A percentile compares a stretch with the other conserved stretches of the same genome.
Conservation (phyloP, 1,139 yeast species). For the Diutina rugosa region DNA sequence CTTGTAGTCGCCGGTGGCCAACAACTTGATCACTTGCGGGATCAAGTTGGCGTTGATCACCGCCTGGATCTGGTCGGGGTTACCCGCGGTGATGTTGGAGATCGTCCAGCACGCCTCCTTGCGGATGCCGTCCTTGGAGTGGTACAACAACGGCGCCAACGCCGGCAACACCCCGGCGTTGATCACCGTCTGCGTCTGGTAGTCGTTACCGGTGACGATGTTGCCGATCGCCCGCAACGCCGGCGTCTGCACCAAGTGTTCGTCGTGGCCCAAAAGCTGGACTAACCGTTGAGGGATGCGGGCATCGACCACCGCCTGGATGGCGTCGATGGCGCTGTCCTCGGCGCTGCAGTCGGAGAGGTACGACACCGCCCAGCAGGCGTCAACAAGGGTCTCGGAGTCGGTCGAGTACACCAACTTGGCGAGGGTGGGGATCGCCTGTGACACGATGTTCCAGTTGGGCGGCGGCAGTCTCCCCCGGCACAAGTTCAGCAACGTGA, state of each 20-base stretch:
- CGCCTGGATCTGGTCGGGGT: constrained; percentile 88
- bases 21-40: constrained; percentile 80
- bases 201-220: constrained; percentile 92
- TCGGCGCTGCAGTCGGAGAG: constrained; percentile 83
- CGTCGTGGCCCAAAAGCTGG: constrained; percentile 73
- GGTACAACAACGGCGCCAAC: constrained; percentile 63
- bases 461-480: constrained; percentile 97
- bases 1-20: constrained; percentile 79
- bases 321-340: constrained; percentile 87
- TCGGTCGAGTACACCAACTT: constrained; percentile 84
- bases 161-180: constrained; percentile 89
- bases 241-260: constrained; percentile 88
- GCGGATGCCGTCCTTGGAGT: constrained; percentile 83
- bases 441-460: constrained; percentile 77
- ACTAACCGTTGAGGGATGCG: constrained; percentile 91
- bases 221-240: constrained; percentile 96
- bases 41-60: constrained; percentile 89
- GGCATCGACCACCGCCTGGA: constrained; percentile 94
- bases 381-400: constrained; percentile 88
- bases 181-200: constrained; percentile 90
- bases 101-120: constrained; percentile 99
- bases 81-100: constrained; percentile 96
- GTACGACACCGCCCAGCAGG: constrained; percentile 98
- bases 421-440: constrained; percentile 85
- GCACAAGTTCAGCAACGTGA: constrained; percentile 95